Conservation (phyloP, 2,329 filamentous ascomycete genomes). For the Aspergillus luchuensis region DNA sequence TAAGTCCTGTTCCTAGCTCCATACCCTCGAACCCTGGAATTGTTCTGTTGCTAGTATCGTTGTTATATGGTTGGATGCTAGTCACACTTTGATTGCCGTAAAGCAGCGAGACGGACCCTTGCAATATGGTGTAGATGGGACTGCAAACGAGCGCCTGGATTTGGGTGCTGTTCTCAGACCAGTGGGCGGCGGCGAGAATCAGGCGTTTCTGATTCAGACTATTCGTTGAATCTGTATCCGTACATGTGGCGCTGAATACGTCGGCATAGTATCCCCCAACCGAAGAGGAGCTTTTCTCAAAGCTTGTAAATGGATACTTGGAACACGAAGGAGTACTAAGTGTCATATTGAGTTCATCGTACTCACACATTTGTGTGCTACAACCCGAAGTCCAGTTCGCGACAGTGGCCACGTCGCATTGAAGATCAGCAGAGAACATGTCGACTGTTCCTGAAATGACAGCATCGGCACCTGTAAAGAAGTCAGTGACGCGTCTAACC, state of each 20-base stretch:
- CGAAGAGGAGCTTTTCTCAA: neutral
- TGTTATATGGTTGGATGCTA: neutral
- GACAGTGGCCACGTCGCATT: constrained; percentile 9
- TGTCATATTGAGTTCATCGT: neutral
- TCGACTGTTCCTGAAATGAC: constrained; percentile 7
- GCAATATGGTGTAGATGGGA: constrained; percentile 5
- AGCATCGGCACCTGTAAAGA: neutral
- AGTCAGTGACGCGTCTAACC: neutral
- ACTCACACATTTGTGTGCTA: neutral
- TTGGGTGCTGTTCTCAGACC: constrained; percentile 3
- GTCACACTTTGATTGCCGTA: constrained; percentile 11
- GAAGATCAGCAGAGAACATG: constrained; percentile 8
- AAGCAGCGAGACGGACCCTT: constrained; percentile 3
- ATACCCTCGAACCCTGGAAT: neutral
- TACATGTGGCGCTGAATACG: neutral
- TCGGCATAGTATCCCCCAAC: constrained; percentile 5
- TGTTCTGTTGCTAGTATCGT: neutral
- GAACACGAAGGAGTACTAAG: constrained; percentile 2
- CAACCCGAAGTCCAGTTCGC: constrained; percentile 11
- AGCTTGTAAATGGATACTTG: neutral
- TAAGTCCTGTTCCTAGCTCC: constrained; percentile 5
- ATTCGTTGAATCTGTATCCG: neutral
- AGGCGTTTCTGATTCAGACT: neutral
- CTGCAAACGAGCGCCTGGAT: constrained; percentile 9
- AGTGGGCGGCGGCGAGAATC: constrained; percentile 8